These are phyloP conservation scores for Stagonosporopsis vannaccii DNA, from an alignment of 2,329 filamentous ascomycete genomes.

Conservation along the genomic window DNA sequence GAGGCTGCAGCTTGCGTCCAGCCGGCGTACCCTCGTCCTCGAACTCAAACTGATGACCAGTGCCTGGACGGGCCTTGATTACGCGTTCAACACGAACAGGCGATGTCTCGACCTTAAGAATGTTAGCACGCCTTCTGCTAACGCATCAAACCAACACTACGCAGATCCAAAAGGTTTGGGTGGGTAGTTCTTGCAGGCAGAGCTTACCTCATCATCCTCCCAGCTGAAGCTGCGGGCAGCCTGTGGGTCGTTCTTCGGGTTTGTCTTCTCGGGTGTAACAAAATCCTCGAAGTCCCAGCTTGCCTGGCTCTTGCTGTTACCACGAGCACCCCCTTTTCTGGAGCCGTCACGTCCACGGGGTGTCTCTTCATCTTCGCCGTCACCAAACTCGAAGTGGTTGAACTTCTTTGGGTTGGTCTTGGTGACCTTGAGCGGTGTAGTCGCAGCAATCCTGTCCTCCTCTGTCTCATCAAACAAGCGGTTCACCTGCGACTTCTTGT, in stretches of 20 bases:
- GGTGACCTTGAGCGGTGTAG: constrained; percentile 52
- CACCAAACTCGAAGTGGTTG: constrained; percentile 83
- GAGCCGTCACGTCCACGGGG: constrained; percentile 41
- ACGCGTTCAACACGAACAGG: constrained; percentile 66
- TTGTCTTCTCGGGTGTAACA: constrained; percentile 78
- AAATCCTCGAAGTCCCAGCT: constrained; percentile 94
- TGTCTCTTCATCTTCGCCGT: constrained; percentile 59
- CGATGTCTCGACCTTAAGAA: constrained; percentile 61
- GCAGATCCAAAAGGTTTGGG: neutral
- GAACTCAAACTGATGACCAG: constrained; percentile 84
- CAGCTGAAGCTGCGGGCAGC: constrained; percentile 79
- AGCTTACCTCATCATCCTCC: constrained; percentile 70
- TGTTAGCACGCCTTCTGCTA: constrained; percentile 27
- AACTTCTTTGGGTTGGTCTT: constrained; percentile 81
- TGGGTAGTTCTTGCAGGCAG: neutral
- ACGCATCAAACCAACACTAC: neutral
- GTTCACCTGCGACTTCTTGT: constrained; percentile 61
- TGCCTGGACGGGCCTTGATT: constrained; percentile 76
- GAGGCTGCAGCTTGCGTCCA: constrained; percentile 50
- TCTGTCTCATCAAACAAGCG: constrained; percentile 66
- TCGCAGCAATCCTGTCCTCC: constrained; percentile 38
- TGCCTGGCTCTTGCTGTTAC: constrained; percentile 66
- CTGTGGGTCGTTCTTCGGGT: constrained; percentile 68
- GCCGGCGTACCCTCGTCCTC: constrained; percentile 73
- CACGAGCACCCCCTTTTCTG: constrained; percentile 29